Evolutionary conservation across 495 filamentous ascomycete genomes (phyloP).

Genomic region (Talaromyces borbonicus): DNA sequence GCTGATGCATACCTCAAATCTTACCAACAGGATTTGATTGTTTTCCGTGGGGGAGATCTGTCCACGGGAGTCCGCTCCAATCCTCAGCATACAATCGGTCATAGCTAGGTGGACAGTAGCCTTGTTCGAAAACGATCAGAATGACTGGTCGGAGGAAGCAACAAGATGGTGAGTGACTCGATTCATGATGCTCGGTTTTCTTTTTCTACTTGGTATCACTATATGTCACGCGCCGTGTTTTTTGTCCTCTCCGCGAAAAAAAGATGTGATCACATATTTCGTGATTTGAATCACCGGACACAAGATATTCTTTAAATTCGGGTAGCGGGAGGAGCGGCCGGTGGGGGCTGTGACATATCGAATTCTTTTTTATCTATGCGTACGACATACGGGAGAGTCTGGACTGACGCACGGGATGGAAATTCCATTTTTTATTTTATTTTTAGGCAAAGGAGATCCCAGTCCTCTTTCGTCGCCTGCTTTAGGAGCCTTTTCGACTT

Average conservation of each 20-base stretch:
- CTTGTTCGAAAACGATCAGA: background rate
- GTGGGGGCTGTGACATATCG: background rate
- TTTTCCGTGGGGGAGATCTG: constrained; percentile 6
- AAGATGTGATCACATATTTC: no score
- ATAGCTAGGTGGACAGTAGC: background rate
- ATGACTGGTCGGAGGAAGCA: constrained; percentile 7
- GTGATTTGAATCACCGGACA: no score
- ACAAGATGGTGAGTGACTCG: constrained; percentile 6
- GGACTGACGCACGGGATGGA: constrained; percentile 1
- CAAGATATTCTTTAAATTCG: constrained; percentile 1
- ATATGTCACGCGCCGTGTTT: no score
- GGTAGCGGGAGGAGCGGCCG: background rate
- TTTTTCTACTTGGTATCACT: background rate
- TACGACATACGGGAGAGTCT: constrained; percentile 1
- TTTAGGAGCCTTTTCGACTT: constrained; percentile 32
- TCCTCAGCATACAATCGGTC: background rate
- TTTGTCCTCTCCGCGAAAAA: no score
- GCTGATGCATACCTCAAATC: constrained; percentile 7
- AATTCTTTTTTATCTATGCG: constrained; percentile 3
- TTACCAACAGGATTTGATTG: background rate
- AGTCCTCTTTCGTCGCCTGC: constrained; percentile 39
- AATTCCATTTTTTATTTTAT: no score
- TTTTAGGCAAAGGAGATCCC: constrained; percentile 24
- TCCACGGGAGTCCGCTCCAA: constrained; percentile 3
- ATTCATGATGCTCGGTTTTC: background rate